Evolutionary conservation across 305 asterid genomes (phyloP).

Genomic region (Fraxinus dipetala): DNA sequence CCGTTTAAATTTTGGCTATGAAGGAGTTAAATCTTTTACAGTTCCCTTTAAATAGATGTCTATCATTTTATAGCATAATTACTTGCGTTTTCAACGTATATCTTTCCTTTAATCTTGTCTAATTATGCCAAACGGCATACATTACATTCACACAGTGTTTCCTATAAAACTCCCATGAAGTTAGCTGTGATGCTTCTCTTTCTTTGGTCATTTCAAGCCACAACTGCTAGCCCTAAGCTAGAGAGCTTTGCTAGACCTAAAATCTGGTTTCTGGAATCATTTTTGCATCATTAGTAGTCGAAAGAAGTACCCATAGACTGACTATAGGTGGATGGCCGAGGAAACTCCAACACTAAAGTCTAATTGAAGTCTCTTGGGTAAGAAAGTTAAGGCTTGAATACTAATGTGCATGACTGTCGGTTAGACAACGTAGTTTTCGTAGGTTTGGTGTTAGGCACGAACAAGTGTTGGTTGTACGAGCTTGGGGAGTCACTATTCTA

Average conservation of each 20-base stretch:
- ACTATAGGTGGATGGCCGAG: neutral
- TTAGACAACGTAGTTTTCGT: neutral
- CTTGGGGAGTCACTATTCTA: neutral
- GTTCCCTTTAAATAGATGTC: neutral
- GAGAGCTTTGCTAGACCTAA: neutral
- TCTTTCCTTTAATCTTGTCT: neutral
- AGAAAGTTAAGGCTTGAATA: neutral
- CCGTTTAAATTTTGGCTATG: neutral
- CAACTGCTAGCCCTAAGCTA: neutral
- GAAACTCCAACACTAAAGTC: neutral
- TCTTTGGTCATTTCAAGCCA: neutral
- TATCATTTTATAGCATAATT: neutral
- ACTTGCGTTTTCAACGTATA: neutral
- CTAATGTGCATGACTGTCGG: neutral
- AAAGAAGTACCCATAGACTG: neutral
- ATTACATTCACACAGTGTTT: too few relatives aligned
- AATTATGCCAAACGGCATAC: neutral
- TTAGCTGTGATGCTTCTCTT: neutral
- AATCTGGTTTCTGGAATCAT: neutral
- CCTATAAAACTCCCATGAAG: neutral
- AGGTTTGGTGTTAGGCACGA: neutral
- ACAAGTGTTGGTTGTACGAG: neutral
- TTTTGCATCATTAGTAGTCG: neutral
- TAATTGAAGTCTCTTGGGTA: neutral
- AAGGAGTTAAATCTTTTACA: neutral